Percentiles rank a stretch among this genome's conserved stretches.
Conservation (phyloP, 768 basidiomycete species). For the Calvatia gigantea region DNA sequence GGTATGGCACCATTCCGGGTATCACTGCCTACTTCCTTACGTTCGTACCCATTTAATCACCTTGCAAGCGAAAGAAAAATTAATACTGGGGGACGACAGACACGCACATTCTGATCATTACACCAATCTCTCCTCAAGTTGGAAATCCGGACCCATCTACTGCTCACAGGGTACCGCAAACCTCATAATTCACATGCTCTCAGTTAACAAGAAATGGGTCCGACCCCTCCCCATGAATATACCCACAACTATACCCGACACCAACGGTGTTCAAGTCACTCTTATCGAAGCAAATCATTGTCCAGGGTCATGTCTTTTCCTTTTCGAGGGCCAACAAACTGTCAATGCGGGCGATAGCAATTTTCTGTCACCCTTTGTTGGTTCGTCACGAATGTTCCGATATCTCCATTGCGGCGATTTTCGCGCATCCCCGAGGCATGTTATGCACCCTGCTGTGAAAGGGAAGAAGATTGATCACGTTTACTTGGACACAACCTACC, state of each 20-base stretch:
- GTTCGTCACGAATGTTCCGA: constrained; percentile 66
- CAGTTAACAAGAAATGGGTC: constrained; percentile 87
- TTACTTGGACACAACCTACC: constrained; percentile 95
- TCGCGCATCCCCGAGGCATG: constrained; percentile 84
- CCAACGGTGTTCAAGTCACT: constrained; percentile 84
- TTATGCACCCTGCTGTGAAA: constrained; percentile 78
- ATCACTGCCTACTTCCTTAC: constrained; percentile 91
- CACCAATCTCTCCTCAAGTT: constrained; percentile 83
- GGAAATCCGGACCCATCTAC: constrained; percentile 93
- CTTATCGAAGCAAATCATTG: constrained; percentile 99
- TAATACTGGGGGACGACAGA: constrained; percentile 34
- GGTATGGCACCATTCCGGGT: constrained; percentile 87
- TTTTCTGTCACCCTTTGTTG: constrained; percentile 69
- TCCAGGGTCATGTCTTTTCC: constrained; percentile 91
- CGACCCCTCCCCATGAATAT: constrained; percentile 80
- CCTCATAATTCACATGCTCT: constrained; percentile 86
- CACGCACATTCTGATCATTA: constrained; percentile 98
- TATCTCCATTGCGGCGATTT: constrained; percentile 97
- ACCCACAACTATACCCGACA: constrained; percentile 72
- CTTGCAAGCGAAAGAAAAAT: constrained; percentile 1
- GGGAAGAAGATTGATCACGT: constrained; percentile 82
- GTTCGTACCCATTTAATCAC: constrained; percentile 34
- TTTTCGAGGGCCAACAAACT: constrained; percentile 92
- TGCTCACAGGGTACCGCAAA: constrained; percentile 94
- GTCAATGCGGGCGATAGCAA: constrained; percentile 82